Base-by-base conservation (phyloP, 768 basidiomycete genomes). In the Boletus rufocinnamomeus region DNA sequence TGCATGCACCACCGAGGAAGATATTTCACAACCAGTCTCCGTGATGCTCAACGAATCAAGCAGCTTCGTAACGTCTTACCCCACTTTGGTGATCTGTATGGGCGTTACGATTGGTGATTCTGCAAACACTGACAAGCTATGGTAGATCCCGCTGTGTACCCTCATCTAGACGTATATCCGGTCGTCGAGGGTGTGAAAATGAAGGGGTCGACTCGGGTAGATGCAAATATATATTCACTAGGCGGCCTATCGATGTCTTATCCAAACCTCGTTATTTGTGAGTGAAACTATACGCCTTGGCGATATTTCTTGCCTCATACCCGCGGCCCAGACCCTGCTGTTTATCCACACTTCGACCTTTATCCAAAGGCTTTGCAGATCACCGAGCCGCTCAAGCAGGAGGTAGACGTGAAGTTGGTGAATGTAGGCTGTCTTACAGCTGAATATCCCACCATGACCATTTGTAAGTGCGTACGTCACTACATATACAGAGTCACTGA, bases 361-460 rank as follows among this genome's bases (percentile, higher is more conserved):
- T 80, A 79, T 64, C 80, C 79, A 35, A 41, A 62, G 10, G 60
- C 57, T 8, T 50, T 66, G 32, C 66, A 65, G 5, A 70, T 73
- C 34, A 71, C 75, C 6, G 78, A 81, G 72, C 83, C 52, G 77
- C 82, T 59, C 69, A 85, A 25, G 81, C 83, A 44, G 84, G 87
- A 64, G 86, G 17, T 61, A 4, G 48, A 28, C 16, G 53, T 56
- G n/a, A 53, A 23, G 38, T 51, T 61, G 51, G 27, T n/a, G 30
- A 52, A 59, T 40, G 28, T 51, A 14, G 50, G 59, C 23, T 28
- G 52, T 32, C 59, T 61, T 23, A n/a, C 49, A 4, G 49, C 60
- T 13, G 35, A 54, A 21, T 73, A 75, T 56, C 72, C 72, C 7
- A 60, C 56, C 34, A 55, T 74, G 53, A 61, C 37, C 38, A 66